A percentile compares a stretch with the other conserved stretches of the same genome.
Conservation (phyloP, 202 grass and related monocot genomes). For the Sporobolus alterniflorus region DNA sequence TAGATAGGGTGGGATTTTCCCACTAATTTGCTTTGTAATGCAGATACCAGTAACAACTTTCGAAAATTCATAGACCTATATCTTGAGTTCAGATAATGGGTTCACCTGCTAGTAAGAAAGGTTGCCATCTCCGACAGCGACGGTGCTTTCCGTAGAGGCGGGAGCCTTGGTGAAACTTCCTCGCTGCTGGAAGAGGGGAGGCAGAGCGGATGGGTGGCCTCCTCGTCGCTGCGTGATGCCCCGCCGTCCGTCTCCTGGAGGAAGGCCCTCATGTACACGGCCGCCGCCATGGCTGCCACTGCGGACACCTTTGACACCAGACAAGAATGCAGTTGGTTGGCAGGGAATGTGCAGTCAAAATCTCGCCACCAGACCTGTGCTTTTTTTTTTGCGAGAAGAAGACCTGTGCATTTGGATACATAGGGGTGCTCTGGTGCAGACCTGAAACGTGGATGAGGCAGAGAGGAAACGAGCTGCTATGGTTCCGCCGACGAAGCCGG, state of each 20-base stretch:
- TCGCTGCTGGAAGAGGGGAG: constrained; percentile 38
- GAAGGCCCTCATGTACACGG: constrained; percentile 65
- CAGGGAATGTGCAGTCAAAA: too few relatives aligned
- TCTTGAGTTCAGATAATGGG: neutral
- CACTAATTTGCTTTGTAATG: neutral
- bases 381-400: too few relatives aligned
- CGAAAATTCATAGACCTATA: neutral
- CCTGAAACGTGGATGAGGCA: constrained; percentile 54
- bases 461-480: constrained; percentile 55
- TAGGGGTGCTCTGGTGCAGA: neutral
- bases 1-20: neutral
- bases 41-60: neutral
- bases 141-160: constrained; percentile 48
- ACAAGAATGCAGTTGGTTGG: neutral
- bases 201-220: constrained; percentile 44
- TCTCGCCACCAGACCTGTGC: too few relatives aligned
- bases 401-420: too few relatives aligned
- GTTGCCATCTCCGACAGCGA: constrained; percentile 49
- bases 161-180: constrained; percentile 50
- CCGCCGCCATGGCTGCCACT: constrained; percentile 34
- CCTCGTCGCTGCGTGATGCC: constrained; percentile 29
- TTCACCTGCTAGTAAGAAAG: constrained; percentile 62
- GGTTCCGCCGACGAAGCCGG: constrained; percentile 62
- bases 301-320: constrained; percentile 39
- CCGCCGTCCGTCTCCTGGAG: constrained; percentile 61